Base-by-base conservation (phyloP, 345 rosid genomes). In the Eutrema heterophyllum region DNA sequence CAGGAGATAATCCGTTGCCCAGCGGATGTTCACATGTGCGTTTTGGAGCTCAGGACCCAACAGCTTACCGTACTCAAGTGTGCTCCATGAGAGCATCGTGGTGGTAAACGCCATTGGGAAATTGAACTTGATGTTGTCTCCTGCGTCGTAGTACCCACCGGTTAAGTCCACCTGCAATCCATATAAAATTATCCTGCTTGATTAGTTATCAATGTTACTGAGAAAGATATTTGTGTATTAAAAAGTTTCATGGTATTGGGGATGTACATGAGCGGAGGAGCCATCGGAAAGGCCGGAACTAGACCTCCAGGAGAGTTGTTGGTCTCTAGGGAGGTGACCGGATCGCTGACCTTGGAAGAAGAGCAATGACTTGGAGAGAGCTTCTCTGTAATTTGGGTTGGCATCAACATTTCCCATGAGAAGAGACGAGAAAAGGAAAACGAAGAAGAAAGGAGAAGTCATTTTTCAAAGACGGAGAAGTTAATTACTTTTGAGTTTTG, bases 261-360 rank as follows among this genome's bases (percentile, higher is more conserved):
- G 52, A 56, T 26, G 9, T 85, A 93, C 98, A 54, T 78, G 80
- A 65, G 87, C 86, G 24, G 81, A 64, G 9, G 51, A 78, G 30
- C 98, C 98, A 70, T 93, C 98, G 0, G 89, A 80, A 43, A 93
- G 88, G 53, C 90, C 98, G 2, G 97, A 91, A 52, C 38, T 75
- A 56, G 92, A 84, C 81, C 96, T 83, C 98, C 98, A 93, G 7
- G 77, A 52, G 68, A 93, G 7, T 24, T 69, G 74, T 73, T 89
- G 92, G 54, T 72, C 75, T 14, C 70, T 9, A 30, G 96, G 88
- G 36, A 91, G 86, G 45, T 75, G 84, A 55, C 98, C 98, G 0
- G 98, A 93, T 64, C 96, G 82, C 85, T 93, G 98, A 5, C 91
- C 98, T 74, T 93, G 89, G 67, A 93, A 93, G 83, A 93, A 93